A percentile compares a stretch with the other conserved stretches of the same genome.
phyloP scores from a whole-genome alignment of 2,329 filamentous ascomycete species.

The Tolypocladium endophyticum region DNA sequence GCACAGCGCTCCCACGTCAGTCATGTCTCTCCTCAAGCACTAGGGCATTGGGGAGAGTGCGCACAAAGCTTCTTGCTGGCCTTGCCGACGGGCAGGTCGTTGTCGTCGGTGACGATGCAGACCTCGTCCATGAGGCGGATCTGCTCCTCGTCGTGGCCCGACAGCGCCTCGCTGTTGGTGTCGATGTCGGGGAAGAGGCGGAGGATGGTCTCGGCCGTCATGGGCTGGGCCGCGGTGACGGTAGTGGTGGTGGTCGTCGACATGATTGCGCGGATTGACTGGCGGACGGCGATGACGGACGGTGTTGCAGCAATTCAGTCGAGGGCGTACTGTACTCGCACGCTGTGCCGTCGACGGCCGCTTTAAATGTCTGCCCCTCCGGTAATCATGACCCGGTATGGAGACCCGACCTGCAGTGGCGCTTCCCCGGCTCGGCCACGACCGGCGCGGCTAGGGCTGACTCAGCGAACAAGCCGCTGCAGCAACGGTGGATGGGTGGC shows the following conservation, averaged over 20 bases:
- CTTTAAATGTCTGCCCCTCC: neutral
- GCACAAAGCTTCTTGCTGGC: constrained; percentile 96
- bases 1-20: neutral
- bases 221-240: constrained; percentile 43
- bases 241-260: constrained; percentile 21
- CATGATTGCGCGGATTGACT: neutral
- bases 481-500: neutral
- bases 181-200: constrained; percentile 79
- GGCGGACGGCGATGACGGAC: neutral
- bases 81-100: constrained; percentile 87
- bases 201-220: constrained; percentile 79
- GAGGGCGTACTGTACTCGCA: neutral
- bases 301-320: neutral
- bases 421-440: neutral
- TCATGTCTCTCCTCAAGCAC: neutral
- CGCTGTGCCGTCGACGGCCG: neutral
- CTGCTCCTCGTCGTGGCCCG: constrained; percentile 94
- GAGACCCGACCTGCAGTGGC: neutral
- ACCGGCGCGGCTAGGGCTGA: neutral
- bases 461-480: neutral
- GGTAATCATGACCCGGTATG: neutral
- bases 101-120: constrained; percentile 89
- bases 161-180: constrained; percentile 62
- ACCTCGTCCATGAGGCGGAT: constrained; percentile 98
- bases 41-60: constrained; percentile 13